phyloP scores from a whole-genome alignment of 164 flowering plant species.

The Malania oleifera region DNA sequence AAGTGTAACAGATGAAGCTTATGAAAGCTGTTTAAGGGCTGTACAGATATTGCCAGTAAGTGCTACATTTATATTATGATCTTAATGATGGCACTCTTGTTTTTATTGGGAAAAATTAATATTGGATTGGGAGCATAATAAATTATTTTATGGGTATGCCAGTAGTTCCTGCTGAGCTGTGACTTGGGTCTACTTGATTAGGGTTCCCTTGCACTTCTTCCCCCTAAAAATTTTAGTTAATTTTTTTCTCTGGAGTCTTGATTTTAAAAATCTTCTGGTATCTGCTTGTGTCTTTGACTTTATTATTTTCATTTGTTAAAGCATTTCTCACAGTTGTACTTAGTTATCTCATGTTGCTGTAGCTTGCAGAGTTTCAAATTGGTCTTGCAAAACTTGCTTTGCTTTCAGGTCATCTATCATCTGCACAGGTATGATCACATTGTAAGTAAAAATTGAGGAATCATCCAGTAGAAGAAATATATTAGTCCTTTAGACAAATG shows the following conservation, averaged over 20 bases:
- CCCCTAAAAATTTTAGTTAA: too few relatives aligned
- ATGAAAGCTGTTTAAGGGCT: constrained; percentile 83
- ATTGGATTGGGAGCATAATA: background rate
- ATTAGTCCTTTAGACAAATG: background rate
- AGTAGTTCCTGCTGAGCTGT: background rate
- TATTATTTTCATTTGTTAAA: constrained; percentile 1
- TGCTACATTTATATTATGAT: background rate
- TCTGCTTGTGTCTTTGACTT: background rate
- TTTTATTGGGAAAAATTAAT: background rate
- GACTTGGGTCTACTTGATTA: background rate
- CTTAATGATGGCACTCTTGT: background rate
- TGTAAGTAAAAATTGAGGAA: background rate
- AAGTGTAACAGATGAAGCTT: constrained; percentile 53
- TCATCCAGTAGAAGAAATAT: background rate
- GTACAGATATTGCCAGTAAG: constrained; percentile 81
- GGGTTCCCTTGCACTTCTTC: background rate
- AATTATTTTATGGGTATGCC: background rate
- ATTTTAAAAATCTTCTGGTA: background rate
- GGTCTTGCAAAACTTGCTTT: constrained; percentile 84
- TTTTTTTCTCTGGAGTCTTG: background rate
- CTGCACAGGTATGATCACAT: constrained; percentile 48
- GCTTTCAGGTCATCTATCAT: constrained; percentile 50
- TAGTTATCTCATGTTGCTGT: constrained; percentile 13
- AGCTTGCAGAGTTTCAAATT: constrained; percentile 86
- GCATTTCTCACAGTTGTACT: constrained; percentile 8